Evolutionary conservation across 2,329 filamentous ascomycete genomes (phyloP).

Genomic region (Magnaporthales sp.): DNA sequence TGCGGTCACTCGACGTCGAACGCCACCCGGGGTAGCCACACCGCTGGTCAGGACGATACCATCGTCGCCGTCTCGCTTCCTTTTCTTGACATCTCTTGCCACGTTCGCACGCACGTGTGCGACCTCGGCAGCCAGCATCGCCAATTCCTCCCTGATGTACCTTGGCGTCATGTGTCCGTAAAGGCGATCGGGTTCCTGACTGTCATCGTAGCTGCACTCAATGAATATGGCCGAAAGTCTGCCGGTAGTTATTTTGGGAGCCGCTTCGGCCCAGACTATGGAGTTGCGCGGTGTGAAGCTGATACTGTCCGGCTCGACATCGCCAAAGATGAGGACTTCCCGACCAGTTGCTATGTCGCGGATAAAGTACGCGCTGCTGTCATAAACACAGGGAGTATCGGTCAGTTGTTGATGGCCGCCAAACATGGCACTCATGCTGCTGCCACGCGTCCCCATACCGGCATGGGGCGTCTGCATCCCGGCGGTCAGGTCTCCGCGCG

Average conservation of each 20-base stretch:
- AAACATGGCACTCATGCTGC: slow-evolving; percentile 2
- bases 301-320: slow-evolving; percentile 86
- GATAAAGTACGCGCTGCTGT: slow-evolving; percentile 92
- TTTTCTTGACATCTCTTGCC: slow-evolving; percentile 44
- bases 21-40: slow-evolving; percentile 9
- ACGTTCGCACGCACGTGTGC: slow-evolving; percentile 35
- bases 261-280: slow-evolving; percentile 82
- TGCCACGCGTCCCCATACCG: neutral
- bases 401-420: slow-evolving; percentile 13
- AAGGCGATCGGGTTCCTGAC: slow-evolving; percentile 64
- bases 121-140: slow-evolving; percentile 62
- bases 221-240: slow-evolving; percentile 78
- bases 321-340: slow-evolving; percentile 89
- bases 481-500: neutral
- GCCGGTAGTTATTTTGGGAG: slow-evolving; percentile 69
- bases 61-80: slow-evolving; percentile 47
- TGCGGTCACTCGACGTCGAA: slow-evolving; percentile 12
- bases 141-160: slow-evolving; percentile 74
- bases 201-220: slow-evolving; percentile 88
- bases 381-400: slow-evolving; percentile 59
- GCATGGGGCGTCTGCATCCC: neutral
- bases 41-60: neutral
- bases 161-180: slow-evolving; percentile 85
- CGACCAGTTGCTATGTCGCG: slow-evolving; percentile 60
- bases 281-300: slow-evolving; percentile 73